Percentiles rank a stretch among this genome's conserved stretches.
These are phyloP conservation scores for Rhodotorula graminis DNA, from an alignment of 768 basidiomycete genomes.

Conservation along the genomic window DNA sequence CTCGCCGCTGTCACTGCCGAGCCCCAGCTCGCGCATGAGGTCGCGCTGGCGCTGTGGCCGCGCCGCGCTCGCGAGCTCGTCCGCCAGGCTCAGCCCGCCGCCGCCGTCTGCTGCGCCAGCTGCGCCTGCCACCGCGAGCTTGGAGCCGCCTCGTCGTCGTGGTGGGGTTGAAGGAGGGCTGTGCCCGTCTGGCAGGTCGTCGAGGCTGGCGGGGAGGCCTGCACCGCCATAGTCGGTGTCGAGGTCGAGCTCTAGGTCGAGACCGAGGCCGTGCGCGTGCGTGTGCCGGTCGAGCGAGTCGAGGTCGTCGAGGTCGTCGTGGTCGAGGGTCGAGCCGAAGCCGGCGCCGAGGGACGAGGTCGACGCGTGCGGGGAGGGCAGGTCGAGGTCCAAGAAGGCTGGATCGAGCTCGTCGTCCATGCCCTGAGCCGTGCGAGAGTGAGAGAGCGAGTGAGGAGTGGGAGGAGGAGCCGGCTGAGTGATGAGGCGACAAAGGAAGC, in stretches of 20 bases:
- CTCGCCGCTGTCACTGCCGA: slow-evolving; percentile 22
- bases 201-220: neutral
- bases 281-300: too few species aligned
- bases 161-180: neutral
- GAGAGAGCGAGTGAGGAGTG: neutral
- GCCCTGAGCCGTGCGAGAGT: neutral
- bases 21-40: slow-evolving; percentile 26
- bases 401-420: slow-evolving; percentile 32
- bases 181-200: neutral
- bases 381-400: slow-evolving; percentile 30
- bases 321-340: slow-evolving; percentile 1
- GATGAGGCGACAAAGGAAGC: neutral
- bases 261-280: neutral
- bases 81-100: slow-evolving; percentile 13
- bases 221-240: neutral
- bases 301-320: neutral
- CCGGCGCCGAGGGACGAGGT: neutral
- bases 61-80: slow-evolving; percentile 28
- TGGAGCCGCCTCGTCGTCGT: neutral
- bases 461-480: neutral
- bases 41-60: neutral
- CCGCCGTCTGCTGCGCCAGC: neutral
- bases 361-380: neutral
- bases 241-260: neutral
- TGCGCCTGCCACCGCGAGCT: too few species aligned